Evolutionary conservation across 1,139 yeast species (phyloP).

Genomic region (Geotrichum histeridarum): DNA sequence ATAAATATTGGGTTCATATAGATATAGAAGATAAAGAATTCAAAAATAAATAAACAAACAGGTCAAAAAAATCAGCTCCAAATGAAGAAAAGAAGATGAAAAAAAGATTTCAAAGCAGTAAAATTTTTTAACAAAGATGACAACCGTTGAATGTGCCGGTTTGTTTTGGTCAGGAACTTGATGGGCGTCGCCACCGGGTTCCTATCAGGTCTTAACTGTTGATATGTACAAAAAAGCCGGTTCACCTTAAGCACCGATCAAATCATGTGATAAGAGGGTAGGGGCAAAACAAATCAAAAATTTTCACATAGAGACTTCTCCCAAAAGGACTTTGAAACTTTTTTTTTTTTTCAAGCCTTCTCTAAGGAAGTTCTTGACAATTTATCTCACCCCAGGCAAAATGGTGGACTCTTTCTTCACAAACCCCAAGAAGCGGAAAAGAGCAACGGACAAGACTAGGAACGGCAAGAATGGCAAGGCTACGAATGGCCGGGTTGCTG

Average conservation of each 20-base stretch:
- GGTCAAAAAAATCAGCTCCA: background rate
- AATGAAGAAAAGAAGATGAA: background rate
- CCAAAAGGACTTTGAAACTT: conserved; percentile 2
- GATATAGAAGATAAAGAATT: background rate
- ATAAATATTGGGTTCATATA: background rate
- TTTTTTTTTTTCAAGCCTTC: background rate
- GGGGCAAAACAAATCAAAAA: conserved; percentile 7
- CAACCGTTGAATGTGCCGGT: no score
- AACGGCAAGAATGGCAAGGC: conserved; percentile 10
- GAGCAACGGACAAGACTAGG: conserved; percentile 15
- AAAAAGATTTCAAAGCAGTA: background rate
- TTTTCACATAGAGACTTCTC: background rate
- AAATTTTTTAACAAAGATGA: background rate
- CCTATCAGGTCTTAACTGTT: no score
- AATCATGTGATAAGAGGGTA: conserved; percentile 6
- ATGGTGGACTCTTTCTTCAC: conserved; percentile 35
- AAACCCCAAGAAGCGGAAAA: conserved; percentile 27
- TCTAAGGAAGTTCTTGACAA: background rate
- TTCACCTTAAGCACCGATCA: background rate
- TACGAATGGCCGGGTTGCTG: conserved; percentile 8
- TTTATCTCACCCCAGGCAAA: conserved; percentile 10
- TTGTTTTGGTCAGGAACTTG: no score
- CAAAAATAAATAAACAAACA: background rate
- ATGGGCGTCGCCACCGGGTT: no score
- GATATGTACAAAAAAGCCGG: no score